Conservation (phyloP, 805 yeast genomes). For the Lipomyces chichibuensis region DNA sequence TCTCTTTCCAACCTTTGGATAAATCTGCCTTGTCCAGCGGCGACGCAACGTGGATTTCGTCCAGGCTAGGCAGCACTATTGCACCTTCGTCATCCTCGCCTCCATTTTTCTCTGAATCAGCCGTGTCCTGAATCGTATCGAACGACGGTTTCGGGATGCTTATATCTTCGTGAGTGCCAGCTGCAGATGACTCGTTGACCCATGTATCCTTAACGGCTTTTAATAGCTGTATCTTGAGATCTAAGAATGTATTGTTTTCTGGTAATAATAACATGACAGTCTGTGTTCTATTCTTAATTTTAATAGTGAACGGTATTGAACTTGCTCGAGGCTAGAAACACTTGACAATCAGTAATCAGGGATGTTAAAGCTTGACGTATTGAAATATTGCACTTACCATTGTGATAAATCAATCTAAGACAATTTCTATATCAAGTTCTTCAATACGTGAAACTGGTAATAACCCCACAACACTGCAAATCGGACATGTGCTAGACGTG, state of each 20-base stretch:
- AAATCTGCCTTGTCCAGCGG: constrained; percentile 28
- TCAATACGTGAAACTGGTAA: not conserved
- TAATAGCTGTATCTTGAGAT: constrained; percentile 12
- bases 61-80: not conserved
- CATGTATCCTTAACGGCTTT: constrained; percentile 20
- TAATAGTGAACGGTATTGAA: constrained; percentile 18
- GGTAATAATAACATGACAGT: constrained; percentile 22
- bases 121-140: constrained; percentile 12
- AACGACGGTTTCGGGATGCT: constrained; percentile 30
- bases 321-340: not conserved
- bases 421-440: not conserved
- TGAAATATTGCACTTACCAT: not conserved
- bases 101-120: not conserved
- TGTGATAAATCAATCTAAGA: not conserved
- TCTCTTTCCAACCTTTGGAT: constrained; percentile 26
- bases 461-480: not conserved
- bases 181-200: not conserved
- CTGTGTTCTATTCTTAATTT: constrained; percentile 24
- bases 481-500: no score
- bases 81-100: not conserved
- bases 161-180: not conserved
- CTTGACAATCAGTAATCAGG: not conserved
- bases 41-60: constrained; percentile 17
- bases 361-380: not conserved
- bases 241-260: constrained; percentile 11